phyloP scores from a whole-genome alignment of 106 monocot species.

The Apostasia ramifera region DNA sequence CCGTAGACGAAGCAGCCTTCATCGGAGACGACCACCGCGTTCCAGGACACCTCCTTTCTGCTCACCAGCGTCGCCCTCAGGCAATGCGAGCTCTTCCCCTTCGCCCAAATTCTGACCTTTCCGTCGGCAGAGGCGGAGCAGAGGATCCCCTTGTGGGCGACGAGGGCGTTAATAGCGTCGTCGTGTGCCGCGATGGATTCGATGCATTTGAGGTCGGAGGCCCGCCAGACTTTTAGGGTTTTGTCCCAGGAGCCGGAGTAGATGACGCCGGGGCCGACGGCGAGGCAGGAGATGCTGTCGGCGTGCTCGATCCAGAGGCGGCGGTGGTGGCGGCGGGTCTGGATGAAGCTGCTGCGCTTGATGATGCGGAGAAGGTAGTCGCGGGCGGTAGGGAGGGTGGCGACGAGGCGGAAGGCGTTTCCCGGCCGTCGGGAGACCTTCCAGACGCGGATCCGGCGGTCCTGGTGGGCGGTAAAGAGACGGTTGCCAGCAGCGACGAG shows the following conservation, averaged over 20 bases:
- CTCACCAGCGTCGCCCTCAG: conserved; percentile 22
- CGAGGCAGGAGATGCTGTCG: conserved; percentile 78
- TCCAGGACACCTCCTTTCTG: conserved; percentile 43
- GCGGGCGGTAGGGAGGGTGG: conserved; percentile 50
- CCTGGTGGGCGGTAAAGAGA: conserved; percentile 82
- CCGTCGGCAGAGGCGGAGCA: conserved; percentile 82
- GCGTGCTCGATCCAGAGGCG: conserved; percentile 82
- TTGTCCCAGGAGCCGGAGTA: conserved; percentile 90
- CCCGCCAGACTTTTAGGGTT: conserved; percentile 68
- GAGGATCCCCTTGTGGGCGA: conserved; percentile 17
- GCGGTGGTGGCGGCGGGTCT: conserved; percentile 45
- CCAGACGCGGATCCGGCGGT: conserved; percentile 68
- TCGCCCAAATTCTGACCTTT: conserved; percentile 61
- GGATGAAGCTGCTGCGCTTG: conserved; percentile 61
- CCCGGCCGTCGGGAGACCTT: conserved; percentile 37
- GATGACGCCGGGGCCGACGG: conserved; percentile 27
- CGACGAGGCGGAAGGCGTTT: conserved; percentile 41
- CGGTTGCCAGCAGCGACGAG: conserved; percentile 36
- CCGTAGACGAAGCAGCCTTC: conserved; percentile 39
- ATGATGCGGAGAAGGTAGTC: conserved; percentile 49
- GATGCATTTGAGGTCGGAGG: conserved; percentile 52
- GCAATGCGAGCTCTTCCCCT: conserved; percentile 15
- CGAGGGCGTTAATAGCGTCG: conserved; percentile 64
- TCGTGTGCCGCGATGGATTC: conserved; percentile 75
- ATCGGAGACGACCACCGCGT: conserved; percentile 30